Conservation (phyloP, 352 stramenopile species). For the Phytophthora podocarpi region DNA sequence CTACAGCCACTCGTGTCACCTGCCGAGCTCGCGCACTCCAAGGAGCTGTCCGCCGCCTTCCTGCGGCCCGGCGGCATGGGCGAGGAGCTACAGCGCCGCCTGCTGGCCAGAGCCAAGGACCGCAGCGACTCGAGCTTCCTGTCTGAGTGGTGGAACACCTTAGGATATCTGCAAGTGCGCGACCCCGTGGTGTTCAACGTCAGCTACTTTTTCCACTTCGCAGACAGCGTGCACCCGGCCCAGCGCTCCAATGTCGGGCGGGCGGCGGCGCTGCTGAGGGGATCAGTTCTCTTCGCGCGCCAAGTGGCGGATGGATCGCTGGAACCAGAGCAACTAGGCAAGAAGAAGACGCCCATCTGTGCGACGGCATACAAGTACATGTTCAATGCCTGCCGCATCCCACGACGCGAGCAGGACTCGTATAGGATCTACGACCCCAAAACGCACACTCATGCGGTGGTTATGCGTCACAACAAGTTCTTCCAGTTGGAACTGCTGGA, state of each 20-base stretch:
- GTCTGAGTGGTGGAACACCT: slow-evolving; percentile 82
- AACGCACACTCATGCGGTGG: slow-evolving; percentile 86
- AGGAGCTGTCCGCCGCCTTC: slow-evolving; percentile 76
- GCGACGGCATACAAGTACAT: slow-evolving; percentile 94
- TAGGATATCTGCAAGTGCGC: slow-evolving; percentile 77
- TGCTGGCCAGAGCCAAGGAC: slow-evolving; percentile 58
- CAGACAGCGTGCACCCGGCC: slow-evolving; percentile 56
- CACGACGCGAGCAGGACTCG: slow-evolving; percentile 68
- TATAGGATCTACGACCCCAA: slow-evolving; percentile 92
- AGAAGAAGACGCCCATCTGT: slow-evolving; percentile 91
- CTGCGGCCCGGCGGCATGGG: slow-evolving; percentile 65
- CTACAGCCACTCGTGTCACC: slow-evolving; percentile 81
- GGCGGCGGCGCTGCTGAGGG: slow-evolving; percentile 85
- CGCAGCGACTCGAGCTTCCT: slow-evolving; percentile 73
- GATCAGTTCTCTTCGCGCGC: slow-evolving; percentile 90
- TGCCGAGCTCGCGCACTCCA: slow-evolving; percentile 71
- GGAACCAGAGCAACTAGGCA: slow-evolving; percentile 88
- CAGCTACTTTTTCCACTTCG: slow-evolving; percentile 91
- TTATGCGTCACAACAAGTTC: slow-evolving; percentile 88
- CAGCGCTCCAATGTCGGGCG: slow-evolving; percentile 71
- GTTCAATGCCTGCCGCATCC: slow-evolving; percentile 96
- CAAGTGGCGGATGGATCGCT: slow-evolving; percentile 86
- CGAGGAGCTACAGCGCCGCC: slow-evolving; percentile 75
- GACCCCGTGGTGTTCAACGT: slow-evolving; percentile 89
- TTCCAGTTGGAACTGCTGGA: slow-evolving; percentile 70